Evolutionary conservation across 2,329 filamentous ascomycete species (phyloP), one percentile per base, ranked within the genome.

Genomic region (Hypoxylon sp.): DNA sequence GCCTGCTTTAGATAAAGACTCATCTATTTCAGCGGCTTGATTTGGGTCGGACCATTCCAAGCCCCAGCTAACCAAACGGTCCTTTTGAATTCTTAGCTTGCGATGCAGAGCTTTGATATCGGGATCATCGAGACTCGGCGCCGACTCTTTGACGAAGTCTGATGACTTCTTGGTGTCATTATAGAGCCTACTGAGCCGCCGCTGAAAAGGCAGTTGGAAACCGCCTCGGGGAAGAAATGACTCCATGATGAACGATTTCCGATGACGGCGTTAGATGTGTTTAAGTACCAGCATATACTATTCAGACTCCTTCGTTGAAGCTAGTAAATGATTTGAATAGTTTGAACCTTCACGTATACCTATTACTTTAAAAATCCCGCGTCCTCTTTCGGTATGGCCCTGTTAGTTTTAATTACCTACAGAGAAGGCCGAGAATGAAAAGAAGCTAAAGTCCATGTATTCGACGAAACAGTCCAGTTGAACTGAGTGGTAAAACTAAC

Each of bases 161-260:
- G 88, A 91, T 26, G 90, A 92, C 73, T 89, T 91, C 78, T 94
- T 94, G 64, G 92, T 93, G 81, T 94, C 92, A 73, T 92, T 91
- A 78, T 94, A 94, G 63, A 94, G 87, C 74, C 91, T 86, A 72
- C 90, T 92, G 17, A 93, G 84, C 60, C 88, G 86, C 67, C 87
- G 85, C 78, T 89, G 87, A 65, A 90, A 86, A 53, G 88, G 85
- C 78, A 87, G 80, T 79, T 86, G 83, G 68, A 87, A 84, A 78
- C 85, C 84, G 61, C 83, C 83, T 52, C 83, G 76, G 9, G 85
- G 83, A n/a, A 86, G 74, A 63, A 85, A 83, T 0, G 84, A 84
- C 63, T 85, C 85, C 86, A 87, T 88, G 68, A 46, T 67, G 62
- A 17, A 42, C 47, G 35, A n/a, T 61, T 57, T 22, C n/a, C 51